Conservation (phyloP, 2,329 filamentous ascomycete genomes). For the Ramichloridium luteum region DNA sequence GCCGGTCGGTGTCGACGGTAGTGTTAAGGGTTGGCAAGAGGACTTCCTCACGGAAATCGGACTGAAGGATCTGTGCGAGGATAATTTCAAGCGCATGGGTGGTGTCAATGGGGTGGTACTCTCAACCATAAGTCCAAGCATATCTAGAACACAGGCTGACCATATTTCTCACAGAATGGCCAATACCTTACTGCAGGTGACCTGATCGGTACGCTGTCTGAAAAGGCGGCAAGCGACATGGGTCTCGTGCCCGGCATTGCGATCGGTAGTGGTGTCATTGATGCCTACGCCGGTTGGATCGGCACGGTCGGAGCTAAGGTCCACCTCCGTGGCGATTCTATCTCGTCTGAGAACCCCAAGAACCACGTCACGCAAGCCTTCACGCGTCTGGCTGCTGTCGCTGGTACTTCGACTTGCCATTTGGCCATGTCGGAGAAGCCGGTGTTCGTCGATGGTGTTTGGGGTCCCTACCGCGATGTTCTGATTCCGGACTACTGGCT, state of each 20-base stretch:
- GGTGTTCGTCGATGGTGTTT: constrained; percentile 89
- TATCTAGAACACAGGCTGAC: constrained; percentile 18
- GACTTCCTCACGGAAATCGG: constrained; percentile 85
- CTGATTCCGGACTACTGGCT: constrained; percentile 89
- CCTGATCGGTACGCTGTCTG: constrained; percentile 70
- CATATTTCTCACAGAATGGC: constrained; percentile 57
- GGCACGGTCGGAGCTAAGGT: constrained; percentile 97
- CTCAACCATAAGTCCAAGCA: no score
- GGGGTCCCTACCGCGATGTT: constrained; percentile 94
- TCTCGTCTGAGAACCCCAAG: constrained; percentile 55
- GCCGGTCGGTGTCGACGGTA: constrained; percentile 92
- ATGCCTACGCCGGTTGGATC: constrained; percentile 97
- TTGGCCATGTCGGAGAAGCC: constrained; percentile 88
- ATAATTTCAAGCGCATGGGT: constrained; percentile 86
- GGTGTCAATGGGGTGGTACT: constrained; percentile 85
- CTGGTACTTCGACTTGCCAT: constrained; percentile 94
- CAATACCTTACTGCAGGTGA: constrained; percentile 86
- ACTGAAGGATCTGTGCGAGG: constrained; percentile 67
- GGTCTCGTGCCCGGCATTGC: constrained; percentile 79
- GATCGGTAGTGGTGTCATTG: constrained; percentile 91
- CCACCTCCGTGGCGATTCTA: constrained; percentile 49
- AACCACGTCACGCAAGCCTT: constrained; percentile 91
- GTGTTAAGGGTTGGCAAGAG: constrained; percentile 95
- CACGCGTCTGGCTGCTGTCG: constrained; percentile 81
- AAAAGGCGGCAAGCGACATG: constrained; percentile 70